Conservation (phyloP, 1,284 basidiomycete genomes). For the Tylopilus sp. region DNA sequence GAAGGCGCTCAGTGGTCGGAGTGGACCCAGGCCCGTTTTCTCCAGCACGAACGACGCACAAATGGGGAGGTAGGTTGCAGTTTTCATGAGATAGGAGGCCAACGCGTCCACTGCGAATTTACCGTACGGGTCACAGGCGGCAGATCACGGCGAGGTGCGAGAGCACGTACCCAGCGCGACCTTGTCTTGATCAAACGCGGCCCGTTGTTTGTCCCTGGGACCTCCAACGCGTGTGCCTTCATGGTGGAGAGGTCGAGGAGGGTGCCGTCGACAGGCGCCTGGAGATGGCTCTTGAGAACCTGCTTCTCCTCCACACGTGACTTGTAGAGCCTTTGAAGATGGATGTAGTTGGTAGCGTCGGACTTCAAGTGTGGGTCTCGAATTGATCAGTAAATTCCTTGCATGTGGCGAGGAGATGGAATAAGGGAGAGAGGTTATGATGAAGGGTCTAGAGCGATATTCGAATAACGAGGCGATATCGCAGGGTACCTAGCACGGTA, state of each 20-base stretch:
- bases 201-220: slow-evolving; percentile 69
- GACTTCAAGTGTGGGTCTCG: slow-evolving; percentile 73
- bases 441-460: slow-evolving; percentile 35
- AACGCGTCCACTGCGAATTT: slow-evolving; percentile 37
- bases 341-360: slow-evolving; percentile 78
- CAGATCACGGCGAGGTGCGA: not conserved
- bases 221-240: slow-evolving; percentile 82
- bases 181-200: slow-evolving; percentile 52
- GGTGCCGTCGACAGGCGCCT: slow-evolving; percentile 43
- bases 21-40: slow-evolving; percentile 24
- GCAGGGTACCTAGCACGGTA: slow-evolving; percentile 49
- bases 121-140: not conserved
- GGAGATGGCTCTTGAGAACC: slow-evolving; percentile 46
- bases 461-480: slow-evolving; percentile 66
- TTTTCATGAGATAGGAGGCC: slow-evolving; percentile 44
- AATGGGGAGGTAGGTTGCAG: slow-evolving; percentile 63
- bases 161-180: slow-evolving; percentile 53
- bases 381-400: slow-evolving; percentile 51
- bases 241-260: slow-evolving; percentile 85
- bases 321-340: slow-evolving; percentile 77
- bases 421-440: slow-evolving; percentile 64
- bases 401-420: slow-evolving; percentile 82
- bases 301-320: slow-evolving; percentile 67
- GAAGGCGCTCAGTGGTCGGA: slow-evolving; percentile 37
- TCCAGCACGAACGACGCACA: slow-evolving; percentile 53